A percentile compares a stretch with the other conserved stretches of the same genome.
phyloP scores from a whole-genome alignment of 129 eudicot species.

The Escallonia rubra region DNA sequence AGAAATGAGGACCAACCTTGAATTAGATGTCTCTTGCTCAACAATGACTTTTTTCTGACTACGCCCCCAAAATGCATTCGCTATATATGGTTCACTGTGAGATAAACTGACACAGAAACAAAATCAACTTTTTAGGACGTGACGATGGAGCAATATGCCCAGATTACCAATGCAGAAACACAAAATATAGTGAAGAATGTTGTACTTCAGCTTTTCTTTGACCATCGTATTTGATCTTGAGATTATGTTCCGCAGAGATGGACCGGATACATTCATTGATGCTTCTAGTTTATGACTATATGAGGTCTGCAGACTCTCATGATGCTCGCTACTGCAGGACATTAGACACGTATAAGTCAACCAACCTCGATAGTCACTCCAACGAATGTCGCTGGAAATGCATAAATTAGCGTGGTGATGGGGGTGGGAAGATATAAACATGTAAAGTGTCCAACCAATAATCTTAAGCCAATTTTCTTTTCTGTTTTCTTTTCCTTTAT shows the following conservation, averaged over 20 bases:
- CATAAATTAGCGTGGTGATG: too few relatives aligned
- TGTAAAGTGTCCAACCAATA: too few relatives aligned
- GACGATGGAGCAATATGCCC: not conserved
- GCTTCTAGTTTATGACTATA: constrained; percentile 65
- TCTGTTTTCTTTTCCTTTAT: constrained; percentile 13
- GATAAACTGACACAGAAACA: constrained; percentile 51
- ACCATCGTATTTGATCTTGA: constrained; percentile 73
- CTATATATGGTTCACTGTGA: constrained; percentile 93
- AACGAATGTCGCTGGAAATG: not conserved
- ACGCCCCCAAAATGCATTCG: constrained; percentile 86
- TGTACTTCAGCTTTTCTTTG: constrained; percentile 56
- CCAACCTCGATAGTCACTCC: not conserved
- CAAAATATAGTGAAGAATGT: too few relatives aligned
- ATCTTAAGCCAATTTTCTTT: not conserved
- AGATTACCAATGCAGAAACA: not conserved
- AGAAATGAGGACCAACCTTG: constrained; percentile 43
- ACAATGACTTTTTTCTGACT: constrained; percentile 83
- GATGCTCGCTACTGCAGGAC: constrained; percentile 67
- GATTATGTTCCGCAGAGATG: constrained; percentile 77
- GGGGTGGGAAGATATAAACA: too few relatives aligned
- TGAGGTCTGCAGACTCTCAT: constrained; percentile 43
- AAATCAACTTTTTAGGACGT: not conserved
- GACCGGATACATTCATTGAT: constrained; percentile 68
- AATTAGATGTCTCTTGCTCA: constrained; percentile 89
- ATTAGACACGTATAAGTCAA: constrained; percentile 7